phyloP scores from a whole-genome alignment of 2,329 filamentous ascomycete species.

The Amauroascus niger region DNA sequence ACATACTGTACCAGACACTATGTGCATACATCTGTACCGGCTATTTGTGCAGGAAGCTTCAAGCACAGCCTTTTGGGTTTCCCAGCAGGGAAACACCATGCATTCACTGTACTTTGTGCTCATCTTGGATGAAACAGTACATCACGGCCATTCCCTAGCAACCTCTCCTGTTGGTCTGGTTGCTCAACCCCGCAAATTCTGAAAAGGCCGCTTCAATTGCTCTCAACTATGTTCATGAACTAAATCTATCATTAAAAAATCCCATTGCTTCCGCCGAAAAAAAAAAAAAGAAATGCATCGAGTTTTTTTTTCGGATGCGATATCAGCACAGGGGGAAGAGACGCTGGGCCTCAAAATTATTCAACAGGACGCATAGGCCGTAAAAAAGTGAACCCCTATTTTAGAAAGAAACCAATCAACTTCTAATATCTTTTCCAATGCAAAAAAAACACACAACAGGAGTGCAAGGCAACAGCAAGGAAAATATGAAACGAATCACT shows the following conservation, averaged over 20 bases:
- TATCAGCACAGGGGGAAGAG: conserved; percentile 8
- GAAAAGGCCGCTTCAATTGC: neutral
- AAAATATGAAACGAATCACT: too few relatives aligned
- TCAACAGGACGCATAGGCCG: neutral
- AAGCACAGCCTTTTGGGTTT: too few relatives aligned
- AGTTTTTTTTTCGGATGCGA: too few relatives aligned
- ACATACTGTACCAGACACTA: too few relatives aligned
- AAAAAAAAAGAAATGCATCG: neutral
- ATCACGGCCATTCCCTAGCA: too few relatives aligned
- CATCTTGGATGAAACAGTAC: too few relatives aligned
- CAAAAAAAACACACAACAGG: neutral
- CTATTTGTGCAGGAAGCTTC: too few relatives aligned
- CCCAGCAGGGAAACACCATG: too few relatives aligned
- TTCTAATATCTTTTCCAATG: neutral
- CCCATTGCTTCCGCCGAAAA: neutral
- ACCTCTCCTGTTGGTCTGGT: too few relatives aligned
- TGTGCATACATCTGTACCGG: too few relatives aligned
- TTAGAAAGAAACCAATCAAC: neutral
- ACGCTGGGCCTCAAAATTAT: neutral
- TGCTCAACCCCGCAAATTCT: neutral
- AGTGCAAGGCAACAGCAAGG: neutral
- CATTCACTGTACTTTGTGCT: too few relatives aligned
- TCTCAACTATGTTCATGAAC: neutral
- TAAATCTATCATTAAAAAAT: neutral
- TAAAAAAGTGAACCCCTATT: conserved; percentile 7